Base-by-base conservation (phyloP, 2,329 filamentous ascomycete species). In the Elsinoe arachidis region DNA sequence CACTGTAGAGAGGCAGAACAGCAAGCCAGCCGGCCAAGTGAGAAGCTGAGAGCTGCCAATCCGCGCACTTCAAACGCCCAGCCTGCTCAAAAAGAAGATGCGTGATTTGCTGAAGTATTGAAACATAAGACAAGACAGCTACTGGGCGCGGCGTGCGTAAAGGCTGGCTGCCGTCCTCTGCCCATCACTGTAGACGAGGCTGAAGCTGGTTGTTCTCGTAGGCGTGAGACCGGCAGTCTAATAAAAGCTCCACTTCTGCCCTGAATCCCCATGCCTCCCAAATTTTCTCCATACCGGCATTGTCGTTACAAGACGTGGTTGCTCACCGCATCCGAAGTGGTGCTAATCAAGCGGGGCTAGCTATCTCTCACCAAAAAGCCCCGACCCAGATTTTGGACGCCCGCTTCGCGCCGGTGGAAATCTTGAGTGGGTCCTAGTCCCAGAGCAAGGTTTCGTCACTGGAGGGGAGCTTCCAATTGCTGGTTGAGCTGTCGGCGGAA, bases 401-500 rank as follows among this genome's bases (percentile, higher is more conserved):
- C 19, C 49, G 49, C 49, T 53, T 53, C 49, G 26, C 49, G 35
- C 35, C 49, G 34, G 49, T 15, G 49, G 17, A 38, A 53, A 53
- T 53, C 49, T 53, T 15, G 34, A 19, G 26, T 35, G 49, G 49
- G 41, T 46, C 41, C 39, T 12, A 23, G 41, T 46, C n/a, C 41
- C 41, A 26, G 21, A 46, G 41, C 41, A 33, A 53, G 33, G 33
- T 53, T 53, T 53, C 49, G 49, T 53, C 49, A 53, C 49, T 17
- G 17, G 46, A 51, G 46, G 49, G 49, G 33, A 46, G 41, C 41
- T 46, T 14, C 11, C 19, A 34, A 33, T 15, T 35, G 26, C 49
- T 53, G 49, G 49, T 53, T 53, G 49, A 53, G 49, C 49, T 46
- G 19, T 53, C 49, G 34, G 49, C 49, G 49, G 49, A 34, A 53